Evolutionary conservation across 2,329 filamentous ascomycete genomes (phyloP), one percentile per base, ranked within the genome.

Genomic region (Neocatenulostroma microsporum): DNA sequence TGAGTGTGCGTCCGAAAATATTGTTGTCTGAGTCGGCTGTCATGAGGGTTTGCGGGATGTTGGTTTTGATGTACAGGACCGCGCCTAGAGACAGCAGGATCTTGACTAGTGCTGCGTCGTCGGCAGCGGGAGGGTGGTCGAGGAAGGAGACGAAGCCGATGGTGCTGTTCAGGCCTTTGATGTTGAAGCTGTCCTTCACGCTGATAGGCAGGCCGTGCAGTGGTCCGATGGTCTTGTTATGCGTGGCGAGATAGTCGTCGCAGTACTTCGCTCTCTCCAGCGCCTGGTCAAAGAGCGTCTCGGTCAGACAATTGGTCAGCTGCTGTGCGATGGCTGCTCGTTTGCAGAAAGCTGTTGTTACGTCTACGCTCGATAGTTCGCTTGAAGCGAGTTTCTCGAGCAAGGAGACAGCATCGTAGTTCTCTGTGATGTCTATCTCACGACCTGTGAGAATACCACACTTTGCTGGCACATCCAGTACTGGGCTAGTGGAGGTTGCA

Each of bases 181-280:
- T 61, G 17, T 78, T 70, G 55, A 80, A 80, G 11, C 75, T 73
- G 34, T 80, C 77, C 51, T 80, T 80, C 10, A 77, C 47, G 5
- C 64, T 69, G 37, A 78, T 62, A 0, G 73, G 73, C 3, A 77
- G 53, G 0, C 74, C 51, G 74, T 73, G 9, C 72, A 52, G 35
- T 23, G 55, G 40, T 14, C 50, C 46, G 18, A 50, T 8, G 10
- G 46, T 37, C 17, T 39, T 41, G 34, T 45, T 36, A 23, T 50
- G 41, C 14, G 40, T 29, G 9, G 38, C 40, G 12, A 50, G 41
- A 21, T 51, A 41, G 9, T 36, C 28, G 28, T 58, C 55, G 12
- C 55, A 47, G 10, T 45, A 30, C 11, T 44, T 36, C 6, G 49
- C 55, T 28, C 52, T 32, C 12, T 37, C 34, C 14, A 54, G 44